Base-by-base conservation (phyloP, 495 filamentous ascomycete genomes). In the Friedmanniomyces simplex region DNA sequence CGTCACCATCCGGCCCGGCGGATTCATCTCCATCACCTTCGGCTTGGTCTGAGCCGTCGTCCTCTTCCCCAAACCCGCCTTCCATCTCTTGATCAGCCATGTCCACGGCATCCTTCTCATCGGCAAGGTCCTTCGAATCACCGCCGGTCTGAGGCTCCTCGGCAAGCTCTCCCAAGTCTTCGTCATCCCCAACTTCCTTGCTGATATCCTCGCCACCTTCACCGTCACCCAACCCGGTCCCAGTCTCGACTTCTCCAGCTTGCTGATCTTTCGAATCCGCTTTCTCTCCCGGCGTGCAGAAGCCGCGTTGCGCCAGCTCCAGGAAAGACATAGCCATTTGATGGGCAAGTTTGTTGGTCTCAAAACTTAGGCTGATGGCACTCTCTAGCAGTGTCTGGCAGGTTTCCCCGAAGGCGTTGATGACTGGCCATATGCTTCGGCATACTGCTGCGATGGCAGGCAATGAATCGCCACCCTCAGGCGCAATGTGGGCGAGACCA, bases 171-270 rank as follows among this genome's bases (percentile, higher is more conserved):
- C 86, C 83, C 13, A 99, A 69, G 69, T 97, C 89, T 70, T 99
- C 94, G 58, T 97, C 91, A 47, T 89, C 84, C 58, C 87, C 79
- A 48, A 99, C 84, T 66, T 97, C 91, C 63, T 97, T 96, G 71
- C 90, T 96, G 54, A 99, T 96, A 72, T 99, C 91, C 66, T 97
- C 89, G 1, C 84, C 89, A 24, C 90, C 94, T 65, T 96, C 87
- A 36, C 59, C 63, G 7, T 63, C 60, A 28, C 93, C 94, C n/a
- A 99, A 80, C 24, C 94, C 94, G 4, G 91, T 97, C n/a, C 94
- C 94, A 50, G 77, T 80, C 68, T 99, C 91, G 41, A 95, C 74
- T 61, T 91, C 82, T 6, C 88, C 86, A 18, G 79, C 76, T 59
- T 85, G 79, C 36, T 81, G 78, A 24, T 79, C 75, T 5, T 79